phyloP scores from a whole-genome alignment of 345 rosid species.

The Salix viminalis region DNA sequence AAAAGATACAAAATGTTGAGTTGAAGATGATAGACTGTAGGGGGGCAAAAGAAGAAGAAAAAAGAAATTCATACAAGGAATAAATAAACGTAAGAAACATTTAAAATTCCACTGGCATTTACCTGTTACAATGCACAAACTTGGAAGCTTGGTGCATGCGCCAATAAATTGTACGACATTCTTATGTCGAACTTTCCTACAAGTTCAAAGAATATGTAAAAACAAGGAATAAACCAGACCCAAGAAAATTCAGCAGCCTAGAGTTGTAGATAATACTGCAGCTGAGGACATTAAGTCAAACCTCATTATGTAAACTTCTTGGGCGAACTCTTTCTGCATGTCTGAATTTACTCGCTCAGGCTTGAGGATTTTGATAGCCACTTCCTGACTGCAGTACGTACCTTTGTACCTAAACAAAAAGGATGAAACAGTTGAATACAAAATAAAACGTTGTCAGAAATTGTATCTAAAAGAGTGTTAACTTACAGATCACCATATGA shows the following conservation, averaged over 20 bases:
- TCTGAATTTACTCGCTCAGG: constrained; percentile 84
- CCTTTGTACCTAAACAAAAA: constrained; percentile 71
- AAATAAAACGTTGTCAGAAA: constrained; percentile 1
- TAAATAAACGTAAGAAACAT: not conserved
- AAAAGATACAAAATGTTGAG: constrained; percentile 1
- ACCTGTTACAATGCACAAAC: constrained; percentile 92
- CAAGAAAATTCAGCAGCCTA: not conserved
- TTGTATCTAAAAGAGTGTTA: constrained; percentile 8
- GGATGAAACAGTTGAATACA: not conserved
- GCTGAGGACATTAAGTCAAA: constrained; percentile 22
- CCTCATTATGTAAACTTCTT: constrained; percentile 98
- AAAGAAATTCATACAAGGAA: not conserved
- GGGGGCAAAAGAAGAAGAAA: not conserved
- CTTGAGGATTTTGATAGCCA: constrained; percentile 92
- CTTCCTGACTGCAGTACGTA: constrained; percentile 89
- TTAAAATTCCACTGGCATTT: constrained; percentile 11
- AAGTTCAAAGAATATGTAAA: constrained; percentile 20
- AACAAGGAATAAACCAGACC: not conserved
- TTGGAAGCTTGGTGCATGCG: constrained; percentile 93
- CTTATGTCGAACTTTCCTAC: constrained; percentile 92
- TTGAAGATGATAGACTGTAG: constrained; percentile 4
- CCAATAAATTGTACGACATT: constrained; percentile 97
- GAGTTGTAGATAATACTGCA: not conserved
- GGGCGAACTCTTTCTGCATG: constrained; percentile 87
- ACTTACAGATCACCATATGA: constrained; percentile 97